Conservation (phyloP, 169 alveolate species). For the Plasmodium vivax region DNA sequence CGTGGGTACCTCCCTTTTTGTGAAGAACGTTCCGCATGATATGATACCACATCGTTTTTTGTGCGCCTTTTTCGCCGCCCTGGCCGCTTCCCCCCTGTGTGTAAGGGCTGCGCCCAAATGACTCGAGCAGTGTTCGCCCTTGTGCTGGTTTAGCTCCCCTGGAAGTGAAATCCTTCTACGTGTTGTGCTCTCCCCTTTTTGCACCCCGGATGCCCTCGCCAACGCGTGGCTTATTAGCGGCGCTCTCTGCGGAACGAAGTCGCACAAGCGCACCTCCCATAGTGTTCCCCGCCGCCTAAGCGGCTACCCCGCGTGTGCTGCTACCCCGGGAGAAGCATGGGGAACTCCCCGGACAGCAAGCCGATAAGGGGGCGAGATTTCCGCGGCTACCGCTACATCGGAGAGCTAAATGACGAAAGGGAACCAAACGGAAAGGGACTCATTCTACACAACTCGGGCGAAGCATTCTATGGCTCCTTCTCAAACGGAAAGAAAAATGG, state of each 20-base stretch:
- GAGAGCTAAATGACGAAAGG: slow-evolving; percentile 13
- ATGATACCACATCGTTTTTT: neutral
- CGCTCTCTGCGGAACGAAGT: neutral
- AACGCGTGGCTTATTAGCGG: neutral
- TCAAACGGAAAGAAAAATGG: slow-evolving; percentile 52
- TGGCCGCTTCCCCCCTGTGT: neutral
- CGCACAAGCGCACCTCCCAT: neutral
- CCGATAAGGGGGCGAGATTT: neutral
- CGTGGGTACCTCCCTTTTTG: neutral
- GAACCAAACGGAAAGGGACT: slow-evolving; percentile 43
- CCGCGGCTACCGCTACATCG: slow-evolving; percentile 13
- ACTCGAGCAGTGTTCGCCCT: neutral
- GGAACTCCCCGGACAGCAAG: neutral
- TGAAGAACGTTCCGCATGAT: neutral
- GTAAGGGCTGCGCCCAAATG: neutral
- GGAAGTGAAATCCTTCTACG: neutral
- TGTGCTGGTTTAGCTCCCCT: neutral
- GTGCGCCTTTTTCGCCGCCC: neutral
- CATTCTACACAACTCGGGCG: slow-evolving; percentile 37
- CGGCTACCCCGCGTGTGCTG: too few species aligned
- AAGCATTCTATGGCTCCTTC: slow-evolving; percentile 30
- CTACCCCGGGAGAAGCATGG: neutral
- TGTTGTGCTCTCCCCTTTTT: neutral
- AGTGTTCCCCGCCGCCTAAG: neutral
- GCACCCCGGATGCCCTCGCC: neutral